These are phyloP conservation scores for Magnolia kwangsiensis DNA, from an alignment of 164 flowering plant species.

Conservation along the genomic window DNA sequence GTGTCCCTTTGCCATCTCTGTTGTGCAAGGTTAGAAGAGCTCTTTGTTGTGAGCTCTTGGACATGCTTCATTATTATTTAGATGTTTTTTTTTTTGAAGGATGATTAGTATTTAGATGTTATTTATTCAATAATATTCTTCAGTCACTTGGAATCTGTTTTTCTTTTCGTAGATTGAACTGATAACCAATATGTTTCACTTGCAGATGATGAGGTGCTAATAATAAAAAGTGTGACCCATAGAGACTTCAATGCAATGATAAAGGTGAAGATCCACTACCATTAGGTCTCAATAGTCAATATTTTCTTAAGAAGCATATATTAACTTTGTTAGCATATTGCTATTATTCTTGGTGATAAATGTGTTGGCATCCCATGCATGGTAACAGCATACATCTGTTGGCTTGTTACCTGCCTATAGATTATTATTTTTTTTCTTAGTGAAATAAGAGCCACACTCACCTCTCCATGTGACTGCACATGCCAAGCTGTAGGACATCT, in stretches of 20 bases:
- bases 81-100: too few relatives aligned
- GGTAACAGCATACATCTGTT: too few relatives aligned
- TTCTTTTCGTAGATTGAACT: background rate
- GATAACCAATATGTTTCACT: background rate
- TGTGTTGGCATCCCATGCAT: background rate
- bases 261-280: slow-evolving; percentile 51
- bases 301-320: background rate
- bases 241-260: slow-evolving; percentile 91
- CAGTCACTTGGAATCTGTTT: background rate
- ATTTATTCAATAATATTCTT: background rate
- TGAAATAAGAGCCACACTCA: background rate
- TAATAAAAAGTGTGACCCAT: slow-evolving; percentile 96
- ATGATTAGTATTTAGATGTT: background rate
- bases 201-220: slow-evolving; percentile 93
- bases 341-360: background rate
- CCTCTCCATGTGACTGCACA: background rate
- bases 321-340: background rate
- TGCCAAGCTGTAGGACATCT: too few relatives aligned
- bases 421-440: background rate
- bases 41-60: background rate
- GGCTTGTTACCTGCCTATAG: background rate
- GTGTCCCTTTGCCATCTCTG: background rate
- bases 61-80: background rate
- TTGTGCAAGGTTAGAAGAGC: background rate
- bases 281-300: background rate